A percentile compares a stretch with the other conserved stretches of the same genome.
Evolutionary conservation across 2,329 filamentous ascomycete species (phyloP).

Genomic region (Alternaria longipes): DNA sequence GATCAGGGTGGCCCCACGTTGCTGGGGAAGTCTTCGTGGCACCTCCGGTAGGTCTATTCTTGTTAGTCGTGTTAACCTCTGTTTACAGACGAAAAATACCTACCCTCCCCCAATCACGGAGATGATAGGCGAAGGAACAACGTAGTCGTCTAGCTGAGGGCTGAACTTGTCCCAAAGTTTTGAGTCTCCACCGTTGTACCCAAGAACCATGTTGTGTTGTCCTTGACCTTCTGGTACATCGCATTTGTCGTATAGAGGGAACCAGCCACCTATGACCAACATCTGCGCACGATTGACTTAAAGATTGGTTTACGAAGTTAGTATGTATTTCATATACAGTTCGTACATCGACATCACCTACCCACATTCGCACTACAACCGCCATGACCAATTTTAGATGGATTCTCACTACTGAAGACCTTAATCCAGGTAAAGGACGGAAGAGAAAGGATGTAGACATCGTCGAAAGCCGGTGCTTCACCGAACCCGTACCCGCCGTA

Average conservation of each 20-base stretch:
- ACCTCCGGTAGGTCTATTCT: slow-evolving; percentile 57
- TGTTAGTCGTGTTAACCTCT: slow-evolving; percentile 29
- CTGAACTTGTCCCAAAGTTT: slow-evolving; percentile 63
- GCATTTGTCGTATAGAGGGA: slow-evolving; percentile 58
- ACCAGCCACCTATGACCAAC: slow-evolving; percentile 69
- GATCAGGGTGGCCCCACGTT: slow-evolving; percentile 62
- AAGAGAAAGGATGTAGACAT: slow-evolving; percentile 69
- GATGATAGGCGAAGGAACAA: slow-evolving; percentile 63
- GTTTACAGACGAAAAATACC: slow-evolving; percentile 15
- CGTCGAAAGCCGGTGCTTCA: slow-evolving; percentile 64
- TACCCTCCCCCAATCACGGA: slow-evolving; percentile 57
- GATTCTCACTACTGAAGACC: slow-evolving; percentile 52
- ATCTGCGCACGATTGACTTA: slow-evolving; percentile 64
- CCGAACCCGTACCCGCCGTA: slow-evolving; percentile 67
- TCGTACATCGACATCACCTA: not conserved
- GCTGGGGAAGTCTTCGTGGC: slow-evolving; percentile 63
- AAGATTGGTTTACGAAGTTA: not conserved
- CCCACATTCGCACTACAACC: slow-evolving; percentile 65
- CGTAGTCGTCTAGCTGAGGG: slow-evolving; percentile 61
- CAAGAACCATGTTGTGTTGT: slow-evolving; percentile 65
- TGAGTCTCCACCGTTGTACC: slow-evolving; percentile 57
- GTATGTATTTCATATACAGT: not conserved
- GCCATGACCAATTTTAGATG: slow-evolving; percentile 59
- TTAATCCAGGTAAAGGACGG: slow-evolving; percentile 72
- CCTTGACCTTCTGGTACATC: slow-evolving; percentile 64